phyloP scores from a whole-genome alignment of 2,329 filamentous ascomycete species.

The Claviceps monticola region DNA sequence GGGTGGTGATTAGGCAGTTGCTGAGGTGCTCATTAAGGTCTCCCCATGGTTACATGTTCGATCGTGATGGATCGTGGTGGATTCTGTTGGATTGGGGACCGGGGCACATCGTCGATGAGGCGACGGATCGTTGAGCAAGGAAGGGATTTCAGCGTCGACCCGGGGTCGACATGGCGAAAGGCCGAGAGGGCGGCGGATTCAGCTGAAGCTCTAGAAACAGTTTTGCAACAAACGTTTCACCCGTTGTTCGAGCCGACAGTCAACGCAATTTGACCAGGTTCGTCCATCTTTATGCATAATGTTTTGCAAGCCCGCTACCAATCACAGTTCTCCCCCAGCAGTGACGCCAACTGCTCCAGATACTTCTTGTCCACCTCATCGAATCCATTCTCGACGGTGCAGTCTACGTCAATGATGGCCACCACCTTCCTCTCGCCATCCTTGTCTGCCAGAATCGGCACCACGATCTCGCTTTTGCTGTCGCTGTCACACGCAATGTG shows the following conservation, averaged over 20 bases:
- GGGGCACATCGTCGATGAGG: neutral
- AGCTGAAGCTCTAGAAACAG: neutral
- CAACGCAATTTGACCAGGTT: neutral
- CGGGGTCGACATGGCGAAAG: neutral
- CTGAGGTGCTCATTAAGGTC: no score
- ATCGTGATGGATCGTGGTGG: neutral
- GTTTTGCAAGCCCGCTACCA: slow-evolving; percentile 31
- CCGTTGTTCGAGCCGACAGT: neutral
- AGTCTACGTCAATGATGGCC: slow-evolving; percentile 72
- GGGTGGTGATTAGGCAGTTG: no score
- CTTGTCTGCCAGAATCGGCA: slow-evolving; percentile 44
- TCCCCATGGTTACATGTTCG: neutral
- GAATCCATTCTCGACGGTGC: slow-evolving; percentile 52
- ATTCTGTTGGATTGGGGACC: neutral
- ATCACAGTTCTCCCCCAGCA: slow-evolving; percentile 49
- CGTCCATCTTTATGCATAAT: neutral
- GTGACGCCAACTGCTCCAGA: slow-evolving; percentile 50
- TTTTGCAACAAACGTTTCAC: neutral
- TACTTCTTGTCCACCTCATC: slow-evolving; percentile 51
- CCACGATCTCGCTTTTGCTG: slow-evolving; percentile 68
- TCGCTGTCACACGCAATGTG: slow-evolving; percentile 73
- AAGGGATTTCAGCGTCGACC: neutral
- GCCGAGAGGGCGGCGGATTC: neutral
- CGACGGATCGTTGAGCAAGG: neutral
- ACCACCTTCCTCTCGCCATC: slow-evolving; percentile 35